Conservation (phyloP, 108 stramenopile genomes). For the Discostella stelligeroides region DNA sequence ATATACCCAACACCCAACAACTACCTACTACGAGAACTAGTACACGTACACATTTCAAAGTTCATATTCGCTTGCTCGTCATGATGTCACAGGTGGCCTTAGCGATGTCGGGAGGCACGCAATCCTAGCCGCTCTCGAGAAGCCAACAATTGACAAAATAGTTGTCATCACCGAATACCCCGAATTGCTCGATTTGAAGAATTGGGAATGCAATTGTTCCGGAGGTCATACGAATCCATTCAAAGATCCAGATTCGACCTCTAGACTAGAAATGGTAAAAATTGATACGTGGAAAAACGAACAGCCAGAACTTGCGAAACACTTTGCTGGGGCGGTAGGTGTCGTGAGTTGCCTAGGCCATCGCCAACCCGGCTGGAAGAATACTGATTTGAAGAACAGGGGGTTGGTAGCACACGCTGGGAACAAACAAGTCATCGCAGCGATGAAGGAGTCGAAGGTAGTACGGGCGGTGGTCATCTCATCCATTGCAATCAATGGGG, state of each 20-base stretch:
- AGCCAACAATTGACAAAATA: slow-evolving; percentile 44
- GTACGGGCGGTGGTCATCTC: slow-evolving; percentile 56
- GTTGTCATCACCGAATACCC: slow-evolving; percentile 61
- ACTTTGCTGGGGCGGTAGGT: slow-evolving; percentile 57
- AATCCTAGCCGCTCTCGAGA: slow-evolving; percentile 62
- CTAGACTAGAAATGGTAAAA: slow-evolving; percentile 35
- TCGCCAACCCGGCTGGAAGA: slow-evolving; percentile 59
- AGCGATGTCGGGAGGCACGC: slow-evolving; percentile 74
- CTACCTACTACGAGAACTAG: too few relatives aligned
- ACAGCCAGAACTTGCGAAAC: slow-evolving; percentile 18
- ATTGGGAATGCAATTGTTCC: slow-evolving; percentile 74
- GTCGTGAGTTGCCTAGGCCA: slow-evolving; percentile 79
- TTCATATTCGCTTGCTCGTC: too few relatives aligned
- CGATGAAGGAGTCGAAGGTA: slow-evolving; percentile 60
- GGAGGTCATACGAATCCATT: slow-evolving; percentile 44
- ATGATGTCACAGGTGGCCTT: slow-evolving; percentile 41
- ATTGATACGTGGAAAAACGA: slow-evolving; percentile 41
- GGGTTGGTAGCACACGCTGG: slow-evolving; percentile 50
- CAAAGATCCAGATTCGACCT: slow-evolving; percentile 14
- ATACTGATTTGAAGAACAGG: slow-evolving; percentile 31
- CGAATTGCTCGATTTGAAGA: slow-evolving; percentile 52
- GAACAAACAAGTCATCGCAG: slow-evolving; percentile 57
- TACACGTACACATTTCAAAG: too few relatives aligned
- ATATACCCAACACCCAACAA: too few relatives aligned
- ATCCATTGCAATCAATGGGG: slow-evolving; percentile 59